A percentile compares a stretch with the other conserved stretches of the same genome.
These are phyloP conservation scores for Prosopis cineraria DNA, from an alignment of 306 rosid genomes.

Conservation along the genomic window DNA sequence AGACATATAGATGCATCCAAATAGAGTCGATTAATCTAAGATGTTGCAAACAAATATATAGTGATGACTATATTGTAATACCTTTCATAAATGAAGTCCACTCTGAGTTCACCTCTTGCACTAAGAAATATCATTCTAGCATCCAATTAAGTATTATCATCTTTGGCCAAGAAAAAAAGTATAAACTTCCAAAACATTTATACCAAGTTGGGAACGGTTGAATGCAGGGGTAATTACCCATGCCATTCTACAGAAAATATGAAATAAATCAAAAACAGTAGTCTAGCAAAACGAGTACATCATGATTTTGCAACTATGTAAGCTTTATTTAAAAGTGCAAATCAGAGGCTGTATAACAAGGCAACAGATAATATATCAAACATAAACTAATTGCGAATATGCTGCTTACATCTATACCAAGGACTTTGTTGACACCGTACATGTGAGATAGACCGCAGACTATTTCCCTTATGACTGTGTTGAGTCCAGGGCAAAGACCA, in stretches of 20 bases:
- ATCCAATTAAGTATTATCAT: constrained; percentile 1
- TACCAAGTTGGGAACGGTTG: not conserved
- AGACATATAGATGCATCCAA: constrained; percentile 7
- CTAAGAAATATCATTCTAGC: not conserved
- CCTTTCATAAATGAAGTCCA: not conserved
- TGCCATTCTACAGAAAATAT: not conserved
- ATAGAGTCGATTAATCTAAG: constrained; percentile 15
- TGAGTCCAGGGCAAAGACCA: constrained; percentile 97
- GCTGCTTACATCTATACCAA: constrained; percentile 71
- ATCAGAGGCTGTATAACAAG: not conserved
- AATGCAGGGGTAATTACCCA: not conserved
- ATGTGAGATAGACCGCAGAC: constrained; percentile 84
- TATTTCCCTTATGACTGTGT: constrained; percentile 92
- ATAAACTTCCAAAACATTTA: not conserved
- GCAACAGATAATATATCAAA: not conserved
- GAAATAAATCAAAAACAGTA: not conserved
- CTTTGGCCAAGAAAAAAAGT: not conserved
- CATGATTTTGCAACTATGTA: not conserved
- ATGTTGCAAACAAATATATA: constrained; percentile 2
- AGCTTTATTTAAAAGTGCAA: not conserved
- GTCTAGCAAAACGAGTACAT: not conserved
- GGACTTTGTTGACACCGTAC: constrained; percentile 82
- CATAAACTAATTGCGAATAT: not conserved
- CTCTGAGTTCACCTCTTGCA: not conserved
- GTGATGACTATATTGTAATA: not conserved